Evolutionary conservation across 139 green algal genomes (phyloP).

Genomic region (Dunaliella primolecta): DNA sequence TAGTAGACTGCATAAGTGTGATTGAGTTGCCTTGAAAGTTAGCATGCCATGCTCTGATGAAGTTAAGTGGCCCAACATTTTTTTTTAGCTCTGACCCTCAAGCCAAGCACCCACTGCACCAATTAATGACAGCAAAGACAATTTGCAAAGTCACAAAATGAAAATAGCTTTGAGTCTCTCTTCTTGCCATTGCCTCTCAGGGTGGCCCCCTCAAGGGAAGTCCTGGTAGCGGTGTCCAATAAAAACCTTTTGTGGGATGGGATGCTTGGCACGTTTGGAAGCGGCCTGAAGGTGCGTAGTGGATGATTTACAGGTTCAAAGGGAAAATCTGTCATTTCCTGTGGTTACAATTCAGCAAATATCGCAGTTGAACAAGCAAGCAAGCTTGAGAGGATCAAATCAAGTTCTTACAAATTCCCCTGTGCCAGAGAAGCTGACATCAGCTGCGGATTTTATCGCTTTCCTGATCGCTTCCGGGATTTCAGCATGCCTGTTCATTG

Average conservation of each 20-base stretch:
- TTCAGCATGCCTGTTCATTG: too few relatives aligned
- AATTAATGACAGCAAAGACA: background rate
- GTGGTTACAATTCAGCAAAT: too few relatives aligned
- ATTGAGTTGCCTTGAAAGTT: background rate
- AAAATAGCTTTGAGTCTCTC: background rate
- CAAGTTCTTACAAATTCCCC: too few relatives aligned
- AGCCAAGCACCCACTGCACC: background rate
- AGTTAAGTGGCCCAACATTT: too few relatives aligned
- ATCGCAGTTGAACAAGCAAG: background rate
- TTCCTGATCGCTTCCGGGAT: too few relatives aligned
- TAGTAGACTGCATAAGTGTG: too few relatives aligned
- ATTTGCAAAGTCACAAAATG: too few relatives aligned
- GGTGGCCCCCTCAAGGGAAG: conserved; percentile 75
- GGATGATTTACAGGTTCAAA: background rate
- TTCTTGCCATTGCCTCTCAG: conserved; percentile 50
- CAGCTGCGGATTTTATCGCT: too few relatives aligned
- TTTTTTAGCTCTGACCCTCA: background rate
- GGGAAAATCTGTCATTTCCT: background rate
- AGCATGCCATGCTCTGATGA: too few relatives aligned
- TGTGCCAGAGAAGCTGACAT: too few relatives aligned
- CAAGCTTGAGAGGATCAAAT: background rate
- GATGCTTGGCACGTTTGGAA: conserved; percentile 69
- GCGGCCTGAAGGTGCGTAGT: conserved; percentile 43
- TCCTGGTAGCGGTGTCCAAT: conserved; percentile 90
- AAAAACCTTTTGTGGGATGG: conserved; percentile 67